Base-by-base conservation (phyloP, 305 asterid genomes). In the Fraxinus ornus region DNA sequence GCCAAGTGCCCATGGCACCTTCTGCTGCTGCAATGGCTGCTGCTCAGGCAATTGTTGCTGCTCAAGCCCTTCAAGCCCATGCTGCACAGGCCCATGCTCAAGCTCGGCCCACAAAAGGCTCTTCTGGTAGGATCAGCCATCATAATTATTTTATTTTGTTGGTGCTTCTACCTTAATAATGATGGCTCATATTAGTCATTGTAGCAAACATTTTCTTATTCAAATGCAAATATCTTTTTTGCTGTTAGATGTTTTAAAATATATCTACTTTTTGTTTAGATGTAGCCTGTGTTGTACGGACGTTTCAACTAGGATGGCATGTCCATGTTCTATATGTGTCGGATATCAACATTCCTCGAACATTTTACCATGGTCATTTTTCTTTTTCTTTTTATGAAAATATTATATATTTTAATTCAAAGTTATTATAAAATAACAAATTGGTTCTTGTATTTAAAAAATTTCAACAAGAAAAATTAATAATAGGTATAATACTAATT, bases 11-110 rank as follows among this genome's bases (percentile, higher is more conserved):
- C 32, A 95, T 96, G 98, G 97, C 98, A 73, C 99, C 99, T 82
- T 94, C 99, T 86, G 98, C 99, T 79, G 99, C 99, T 87, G 99
- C 99, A 66, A 96, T 96, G 99, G 99, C 99, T 83, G 99, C 99
- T 87, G 99, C 99, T 80, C 98, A 93, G 90, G 99, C 99, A 74
- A 96, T 96, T 91, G 98, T 96, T 88, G 97, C 99, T 85, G 99
- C 99, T 76, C 98, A 93, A 87, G 94, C 97, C 52, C 96, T 96
- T 89, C 98, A 96, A 88, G 99, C 99, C 52, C 99, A 95, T 81
- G 99, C 99, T 87, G 99, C 98, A 79, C 98, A 93, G 89, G 99
- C 99, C 52, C 99, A 91, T 86, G 92, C 91, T 39, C 92, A 93
- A 88, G 92, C 92, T 39, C 92, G 88, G 82, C 87, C 93, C 76